These are phyloP conservation scores for Tetracentron sinense DNA, from an alignment of 164 flowering plant species.

Conservation along the genomic window DNA sequence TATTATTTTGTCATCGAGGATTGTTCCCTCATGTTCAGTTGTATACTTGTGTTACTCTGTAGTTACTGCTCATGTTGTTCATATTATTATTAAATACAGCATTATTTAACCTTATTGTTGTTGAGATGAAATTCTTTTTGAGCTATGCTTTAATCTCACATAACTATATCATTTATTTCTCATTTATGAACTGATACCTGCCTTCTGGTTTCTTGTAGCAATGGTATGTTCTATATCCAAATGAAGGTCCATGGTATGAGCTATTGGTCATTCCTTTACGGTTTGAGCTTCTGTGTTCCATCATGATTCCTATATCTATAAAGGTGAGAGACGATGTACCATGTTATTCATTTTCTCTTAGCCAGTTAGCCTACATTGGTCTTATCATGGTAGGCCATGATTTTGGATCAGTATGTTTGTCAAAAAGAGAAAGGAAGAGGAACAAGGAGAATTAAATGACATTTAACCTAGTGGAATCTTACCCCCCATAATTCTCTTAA, in stretches of 20 bases:
- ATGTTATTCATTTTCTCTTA: slow-evolving; percentile 1
- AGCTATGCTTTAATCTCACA: neutral
- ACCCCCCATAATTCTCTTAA: too few relatives aligned
- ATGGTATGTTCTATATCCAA: slow-evolving; percentile 93
- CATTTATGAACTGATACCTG: neutral
- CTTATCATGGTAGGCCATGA: neutral
- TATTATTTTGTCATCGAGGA: neutral
- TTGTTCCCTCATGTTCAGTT: neutral
- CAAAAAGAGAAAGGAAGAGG: neutral
- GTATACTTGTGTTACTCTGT: neutral
- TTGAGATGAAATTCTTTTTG: neutral
- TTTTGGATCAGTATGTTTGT: neutral
- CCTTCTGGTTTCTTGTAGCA: slow-evolving; percentile 42
- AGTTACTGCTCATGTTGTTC: neutral
- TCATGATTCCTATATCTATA: slow-evolving; percentile 99
- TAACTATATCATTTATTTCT: neutral
- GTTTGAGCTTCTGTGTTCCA: slow-evolving; percentile 98
- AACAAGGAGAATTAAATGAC: neutral
- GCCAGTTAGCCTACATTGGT: neutral
- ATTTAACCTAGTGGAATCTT: neutral
- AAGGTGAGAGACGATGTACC: slow-evolving; percentile 53
- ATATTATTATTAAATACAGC: neutral
- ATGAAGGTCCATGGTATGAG: slow-evolving; percentile 97
- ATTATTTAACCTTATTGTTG: neutral
- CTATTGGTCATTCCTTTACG: slow-evolving; percentile 89